phyloP scores from a whole-genome alignment of 352 stramenopile genomes.

The Thraustotheca clavata region DNA sequence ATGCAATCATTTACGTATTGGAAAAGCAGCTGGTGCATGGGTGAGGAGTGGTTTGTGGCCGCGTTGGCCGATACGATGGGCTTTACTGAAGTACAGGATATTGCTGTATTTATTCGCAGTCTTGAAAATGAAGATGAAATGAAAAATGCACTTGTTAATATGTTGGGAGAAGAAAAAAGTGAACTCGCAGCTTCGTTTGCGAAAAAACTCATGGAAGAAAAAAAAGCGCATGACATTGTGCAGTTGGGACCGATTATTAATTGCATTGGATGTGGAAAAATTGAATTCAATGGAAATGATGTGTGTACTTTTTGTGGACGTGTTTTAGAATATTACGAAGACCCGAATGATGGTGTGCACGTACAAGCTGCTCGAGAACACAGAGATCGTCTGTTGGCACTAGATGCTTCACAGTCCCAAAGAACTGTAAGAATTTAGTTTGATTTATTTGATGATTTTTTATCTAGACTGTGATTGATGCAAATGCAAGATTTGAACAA shows the following conservation, averaged over 20 bases:
- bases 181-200: neutral
- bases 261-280: conserved; percentile 11
- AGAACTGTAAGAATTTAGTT: neutral
- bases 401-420: conserved; percentile 18
- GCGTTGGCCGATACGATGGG: conserved; percentile 11
- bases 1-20: neutral
- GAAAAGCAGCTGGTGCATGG: neutral
- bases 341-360: neutral
- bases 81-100: conserved; percentile 20
- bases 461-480: conserved; percentile 13
- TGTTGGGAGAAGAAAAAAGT: conserved; percentile 19
- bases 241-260: conserved; percentile 14
- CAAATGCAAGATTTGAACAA: conserved; percentile 9
- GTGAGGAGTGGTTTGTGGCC: conserved; percentile 2
- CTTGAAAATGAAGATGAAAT: conserved; percentile 8
- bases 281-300: conserved; percentile 1
- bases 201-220: conserved; percentile 1
- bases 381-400: conserved; percentile 14
- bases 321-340: conserved; percentile 11
- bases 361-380: conserved; percentile 7
- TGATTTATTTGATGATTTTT: neutral
- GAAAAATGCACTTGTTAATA: conserved; percentile 10
- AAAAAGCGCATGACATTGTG: neutral
- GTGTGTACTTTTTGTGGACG: conserved; percentile 3
- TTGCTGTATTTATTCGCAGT: conserved; percentile 8